These are phyloP conservation scores for Agrocybe chaxingu DNA, from an alignment of 768 basidiomycete species.

Conservation along the genomic window DNA sequence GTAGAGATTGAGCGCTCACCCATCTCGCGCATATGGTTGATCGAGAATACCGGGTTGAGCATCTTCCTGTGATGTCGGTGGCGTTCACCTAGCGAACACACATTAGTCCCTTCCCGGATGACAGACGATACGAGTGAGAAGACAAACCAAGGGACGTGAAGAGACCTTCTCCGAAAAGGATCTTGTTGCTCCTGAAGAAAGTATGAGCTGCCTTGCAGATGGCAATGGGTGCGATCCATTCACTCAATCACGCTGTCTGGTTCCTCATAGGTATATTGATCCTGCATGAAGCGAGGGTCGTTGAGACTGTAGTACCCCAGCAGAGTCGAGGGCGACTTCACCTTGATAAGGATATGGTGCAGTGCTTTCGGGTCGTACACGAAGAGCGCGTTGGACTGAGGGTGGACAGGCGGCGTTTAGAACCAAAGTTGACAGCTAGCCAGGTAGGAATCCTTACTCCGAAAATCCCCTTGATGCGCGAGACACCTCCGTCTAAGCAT, in stretches of 20 bases:
- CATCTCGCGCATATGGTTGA: conserved; percentile 36
- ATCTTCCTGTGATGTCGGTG: conserved; percentile 41
- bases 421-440: neutral
- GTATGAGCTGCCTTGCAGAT: neutral
- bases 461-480: conserved; percentile 24
- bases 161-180: conserved; percentile 26
- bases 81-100: conserved; percentile 28
- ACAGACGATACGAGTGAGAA: neutral
- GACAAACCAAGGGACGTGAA: conserved; percentile 21
- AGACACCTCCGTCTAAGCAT: conserved; percentile 25
- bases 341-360: conserved; percentile 42
- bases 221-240: conserved; percentile 10
- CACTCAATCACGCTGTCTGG: conserved; percentile 16
- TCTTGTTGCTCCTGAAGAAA: conserved; percentile 9
- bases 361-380: conserved; percentile 44
- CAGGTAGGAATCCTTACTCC: conserved; percentile 22
- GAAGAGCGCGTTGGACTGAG: conserved; percentile 29
- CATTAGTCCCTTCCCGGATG: neutral
- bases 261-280: conserved; percentile 28
- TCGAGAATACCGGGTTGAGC: conserved; percentile 42
- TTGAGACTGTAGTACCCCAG: neutral
- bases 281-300: conserved; percentile 9
- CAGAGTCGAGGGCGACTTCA: neutral
- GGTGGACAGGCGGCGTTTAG: neutral
- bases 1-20: conserved; percentile 14